These are phyloP conservation scores for Fusarium transvaalense DNA, from an alignment of 2,329 filamentous ascomycete species.

Conservation along the genomic window DNA sequence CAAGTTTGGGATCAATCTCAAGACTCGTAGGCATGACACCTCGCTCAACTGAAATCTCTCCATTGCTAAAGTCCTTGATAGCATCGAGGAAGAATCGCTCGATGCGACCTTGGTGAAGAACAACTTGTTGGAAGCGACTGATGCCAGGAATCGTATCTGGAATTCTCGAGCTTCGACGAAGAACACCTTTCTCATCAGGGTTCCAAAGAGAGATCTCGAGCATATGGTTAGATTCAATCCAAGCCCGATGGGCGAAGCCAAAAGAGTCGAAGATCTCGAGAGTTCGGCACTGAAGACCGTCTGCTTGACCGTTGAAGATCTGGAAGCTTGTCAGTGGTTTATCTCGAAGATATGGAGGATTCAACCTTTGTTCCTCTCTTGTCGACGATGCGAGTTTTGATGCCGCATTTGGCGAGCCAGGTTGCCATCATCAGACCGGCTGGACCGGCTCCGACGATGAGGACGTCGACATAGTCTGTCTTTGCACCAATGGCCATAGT, in stretches of 20 bases:
- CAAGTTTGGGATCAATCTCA: not conserved
- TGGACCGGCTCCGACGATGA: constrained; percentile 8
- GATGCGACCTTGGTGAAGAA: constrained; percentile 78
- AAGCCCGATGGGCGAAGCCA: constrained; percentile 72
- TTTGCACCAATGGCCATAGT: not conserved
- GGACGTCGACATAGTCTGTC: constrained; percentile 6
- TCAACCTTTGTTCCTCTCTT: constrained; percentile 36
- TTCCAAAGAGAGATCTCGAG: constrained; percentile 61
- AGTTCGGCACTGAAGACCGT: constrained; percentile 33
- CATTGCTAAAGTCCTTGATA: constrained; percentile 56
- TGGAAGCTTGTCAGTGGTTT: no score
- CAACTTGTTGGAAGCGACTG: constrained; percentile 73
- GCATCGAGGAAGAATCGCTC: constrained; percentile 75
- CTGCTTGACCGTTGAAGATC: constrained; percentile 24
- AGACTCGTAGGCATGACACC: constrained; percentile 7
- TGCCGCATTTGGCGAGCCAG: constrained; percentile 20
- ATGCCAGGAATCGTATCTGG: constrained; percentile 71
- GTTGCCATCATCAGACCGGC: constrained; percentile 17
- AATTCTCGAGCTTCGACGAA: constrained; percentile 67
- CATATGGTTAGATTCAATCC: constrained; percentile 76
- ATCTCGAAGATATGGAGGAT: no score
- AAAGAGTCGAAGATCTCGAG: constrained; percentile 81
- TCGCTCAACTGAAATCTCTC: not conserved
- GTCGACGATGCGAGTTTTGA: constrained; percentile 32
- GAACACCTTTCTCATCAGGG: not conserved